These are phyloP conservation scores for Mallotus repandus DNA, from an alignment of 441 rosid species.

Conservation along the genomic window DNA sequence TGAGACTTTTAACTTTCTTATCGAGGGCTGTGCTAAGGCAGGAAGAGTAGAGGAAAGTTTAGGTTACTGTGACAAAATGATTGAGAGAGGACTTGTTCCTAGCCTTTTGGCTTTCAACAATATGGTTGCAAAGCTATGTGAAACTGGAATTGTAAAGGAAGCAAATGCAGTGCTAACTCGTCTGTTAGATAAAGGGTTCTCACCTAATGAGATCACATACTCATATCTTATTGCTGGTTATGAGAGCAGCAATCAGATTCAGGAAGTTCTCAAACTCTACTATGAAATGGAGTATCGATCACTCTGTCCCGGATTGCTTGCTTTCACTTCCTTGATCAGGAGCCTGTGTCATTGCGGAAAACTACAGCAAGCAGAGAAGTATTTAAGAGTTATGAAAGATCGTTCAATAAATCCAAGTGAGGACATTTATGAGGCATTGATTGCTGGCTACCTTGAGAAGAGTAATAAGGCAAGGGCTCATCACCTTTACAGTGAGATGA, in stretches of 20 bases:
- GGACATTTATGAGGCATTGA: slow-evolving; percentile 41
- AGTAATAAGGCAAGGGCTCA: slow-evolving; percentile 37
- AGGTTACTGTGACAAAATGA: slow-evolving; percentile 47
- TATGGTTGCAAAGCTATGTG: slow-evolving; percentile 46
- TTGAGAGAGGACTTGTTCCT: slow-evolving; percentile 47
- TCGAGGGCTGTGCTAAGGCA: slow-evolving; percentile 49
- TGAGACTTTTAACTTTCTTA: slow-evolving; percentile 51
- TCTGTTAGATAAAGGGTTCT: slow-evolving; percentile 54
- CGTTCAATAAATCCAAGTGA: slow-evolving; percentile 32
- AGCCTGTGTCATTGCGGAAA: slow-evolving; percentile 51
- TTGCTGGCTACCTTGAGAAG: slow-evolving; percentile 26
- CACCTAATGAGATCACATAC: slow-evolving; percentile 49
- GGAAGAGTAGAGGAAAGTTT: slow-evolving; percentile 47
- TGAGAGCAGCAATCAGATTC: slow-evolving; percentile 38
- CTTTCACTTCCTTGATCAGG: slow-evolving; percentile 40
- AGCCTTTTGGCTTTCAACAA: slow-evolving; percentile 48
- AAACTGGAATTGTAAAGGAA: slow-evolving; percentile 34
- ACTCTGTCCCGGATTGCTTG: slow-evolving; percentile 38
- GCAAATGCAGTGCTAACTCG: slow-evolving; percentile 51
- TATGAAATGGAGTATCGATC: slow-evolving; percentile 62
- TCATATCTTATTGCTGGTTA: slow-evolving; percentile 50
- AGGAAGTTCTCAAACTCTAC: slow-evolving; percentile 62
- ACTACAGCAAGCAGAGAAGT: slow-evolving; percentile 54
- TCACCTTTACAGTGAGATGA: slow-evolving; percentile 46
- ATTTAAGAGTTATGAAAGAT: slow-evolving; percentile 41